Percentiles rank a stretch among this genome's conserved stretches.
phyloP scores from a whole-genome alignment of 768 basidiomycete genomes.

The Myochromella boudieri region DNA sequence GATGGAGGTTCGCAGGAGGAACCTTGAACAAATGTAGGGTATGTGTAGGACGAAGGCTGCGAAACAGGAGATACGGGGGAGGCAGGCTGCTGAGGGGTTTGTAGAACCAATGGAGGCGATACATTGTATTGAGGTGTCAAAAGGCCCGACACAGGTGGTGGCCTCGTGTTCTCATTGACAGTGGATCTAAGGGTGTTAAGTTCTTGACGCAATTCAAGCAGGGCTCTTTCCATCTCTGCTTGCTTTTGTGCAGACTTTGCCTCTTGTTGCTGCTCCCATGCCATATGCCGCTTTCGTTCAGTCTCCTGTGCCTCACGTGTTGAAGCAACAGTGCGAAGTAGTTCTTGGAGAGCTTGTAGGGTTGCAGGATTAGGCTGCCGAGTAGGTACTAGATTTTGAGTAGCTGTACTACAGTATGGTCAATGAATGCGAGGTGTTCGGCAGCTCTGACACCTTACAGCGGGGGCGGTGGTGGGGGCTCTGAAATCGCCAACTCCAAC shows the following conservation, averaged over 20 bases:
- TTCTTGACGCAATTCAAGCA: conserved; percentile 56
- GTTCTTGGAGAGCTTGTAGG: conserved; percentile 54
- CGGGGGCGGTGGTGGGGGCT: conserved; percentile 36
- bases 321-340: conserved; percentile 55
- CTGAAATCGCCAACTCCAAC: conserved; percentile 59
- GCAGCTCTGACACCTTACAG: conserved; percentile 30
- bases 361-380: conserved; percentile 33
- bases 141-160: conserved; percentile 18
- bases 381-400: conserved; percentile 14
- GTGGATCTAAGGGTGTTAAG: conserved; percentile 44
- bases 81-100: conserved; percentile 23
- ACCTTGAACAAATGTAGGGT: conserved; percentile 36
- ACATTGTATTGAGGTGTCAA: conserved; percentile 29
- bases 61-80: conserved; percentile 40
- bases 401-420: conserved; percentile 13
- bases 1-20: conserved; percentile 30
- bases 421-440: not conserved
- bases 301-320: conserved; percentile 60
- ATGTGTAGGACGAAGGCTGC: conserved; percentile 27
- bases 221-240: conserved; percentile 57
- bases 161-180: conserved; percentile 24
- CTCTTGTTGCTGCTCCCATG: conserved; percentile 75
- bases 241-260: conserved; percentile 52
- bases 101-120: conserved; percentile 31
- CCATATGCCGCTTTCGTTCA: conserved; percentile 56